Evolutionary conservation across 2,329 filamentous ascomycete genomes (phyloP), one percentile per base, ranked within the genome.

Genomic region (Truncatella angustata): DNA sequence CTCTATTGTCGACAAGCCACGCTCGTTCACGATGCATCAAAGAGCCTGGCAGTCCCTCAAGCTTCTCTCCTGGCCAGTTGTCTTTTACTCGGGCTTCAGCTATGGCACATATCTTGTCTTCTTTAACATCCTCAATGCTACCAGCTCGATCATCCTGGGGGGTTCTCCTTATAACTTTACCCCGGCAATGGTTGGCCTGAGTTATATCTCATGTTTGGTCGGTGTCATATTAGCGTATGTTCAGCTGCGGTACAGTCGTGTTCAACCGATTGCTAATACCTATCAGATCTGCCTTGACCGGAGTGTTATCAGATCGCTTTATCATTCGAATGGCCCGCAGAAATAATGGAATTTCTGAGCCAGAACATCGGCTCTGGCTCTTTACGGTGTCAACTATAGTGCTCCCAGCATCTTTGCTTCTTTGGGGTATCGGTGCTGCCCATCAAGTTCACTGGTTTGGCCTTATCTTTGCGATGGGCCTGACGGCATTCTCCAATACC

Each of bases 111-210:
- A 73, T 24, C 64, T 75, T 3, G 65, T 73, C 34, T 74, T 69
- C 62, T 74, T 73, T 61, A 73, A 72, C 54, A 69, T 74, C 3
- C 63, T 73, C n/a, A 73, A 73, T 39, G 72, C 70, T 53, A 78
- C 67, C 2, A 69, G 65, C 18, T 77, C 66, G 24, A 70, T 73
- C 23, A 68, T 74, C 6, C 61, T 74, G 0, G 66, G 67, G 1
- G 65, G 63, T 0, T 51, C 62, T 0, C 70, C 71, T 0, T 74
- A 74, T 53, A 66, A 68, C 56, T 74, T 74, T 45, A 57, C 58
- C 4, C 62, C 71, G 0, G 69, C 69, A 1, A 67, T 72, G 53
- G 70, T 74, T 4, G 72, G 72, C 0, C 52, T 74, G 1, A 66
- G 62, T 18, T 74, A 74, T 50, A 35, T 72, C 1, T 65, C 71